Base-by-base conservation (phyloP, 257 asterid species). In the Nicotiana benthamiana region DNA sequence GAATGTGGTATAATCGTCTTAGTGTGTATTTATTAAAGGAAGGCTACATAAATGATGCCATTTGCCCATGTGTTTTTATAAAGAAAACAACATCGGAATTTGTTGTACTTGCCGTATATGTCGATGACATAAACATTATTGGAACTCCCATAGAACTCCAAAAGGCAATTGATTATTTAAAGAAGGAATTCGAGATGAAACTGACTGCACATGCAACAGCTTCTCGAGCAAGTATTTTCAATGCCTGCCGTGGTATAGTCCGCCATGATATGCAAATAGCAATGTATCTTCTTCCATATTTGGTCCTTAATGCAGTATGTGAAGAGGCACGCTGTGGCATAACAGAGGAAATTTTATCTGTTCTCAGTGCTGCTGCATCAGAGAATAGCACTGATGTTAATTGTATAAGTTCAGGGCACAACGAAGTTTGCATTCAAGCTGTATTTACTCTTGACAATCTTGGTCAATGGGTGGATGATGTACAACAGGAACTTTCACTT, bases 381-480 rank as follows among this genome's bases (percentile, higher is more conserved):
- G 98, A 92, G 83, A 86, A 87, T 83, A 82, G 85, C 87, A 61
- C 86, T 84, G 83, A 88, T 80, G 76, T 84, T 75, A 88, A 86
- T 68, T 94, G 92, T 80, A 86, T 78, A 57, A 89, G 86, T 81
- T 87, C 91, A 86, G 97, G 97, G 85, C 96, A 93, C 85, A 88
- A 89, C 77, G 97, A 93, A 89, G 97, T 95, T 82, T 93, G 99
- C 88, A 93, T 93, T 79, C 99, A 95, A 88, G 99, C 97, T 84
- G 93, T 95, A 61, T 95, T 95, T 80, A 89, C 97, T 59, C 94
- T 95, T 75, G 99, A 95, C 88, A 95, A 95, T 89, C 95, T 95
- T 72, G 99, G 99, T 82, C 99, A 95, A 83, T 95, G 99, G 99
- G 97, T 93, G 75, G 98, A 95, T 86, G 97, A 93, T 84, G 91